Conservation (phyloP, 768 basidiomycete species). For the Naganishia kalamii region DNA sequence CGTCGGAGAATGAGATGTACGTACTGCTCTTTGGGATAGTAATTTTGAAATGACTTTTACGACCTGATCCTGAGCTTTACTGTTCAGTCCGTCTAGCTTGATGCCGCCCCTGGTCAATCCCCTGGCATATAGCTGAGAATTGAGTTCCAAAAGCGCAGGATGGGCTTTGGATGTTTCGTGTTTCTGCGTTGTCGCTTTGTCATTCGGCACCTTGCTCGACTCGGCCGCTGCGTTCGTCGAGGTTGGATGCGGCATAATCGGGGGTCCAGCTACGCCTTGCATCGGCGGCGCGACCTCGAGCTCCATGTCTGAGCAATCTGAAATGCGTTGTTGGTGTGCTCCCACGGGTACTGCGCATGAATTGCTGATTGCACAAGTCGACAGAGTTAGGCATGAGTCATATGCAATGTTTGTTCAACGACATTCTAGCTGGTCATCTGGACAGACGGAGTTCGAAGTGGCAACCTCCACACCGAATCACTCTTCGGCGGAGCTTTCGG, state of each 20-base stretch:
- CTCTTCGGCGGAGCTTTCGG: not conserved
- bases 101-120: constrained; percentile 24
- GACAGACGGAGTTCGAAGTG: no score
- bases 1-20: not conserved
- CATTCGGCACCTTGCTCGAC: not conserved
- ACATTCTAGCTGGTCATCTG: not conserved
- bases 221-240: not conserved
- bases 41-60: constrained; percentile 23
- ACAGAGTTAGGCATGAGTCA: not conserved
- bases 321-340: no score
- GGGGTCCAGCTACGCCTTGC: no score
- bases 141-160: constrained; percentile 22
- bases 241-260: not conserved
- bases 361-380: not conserved
- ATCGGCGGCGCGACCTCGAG: no score
- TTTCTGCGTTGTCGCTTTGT: not conserved
- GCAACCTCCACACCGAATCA: no score
- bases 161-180: not conserved
- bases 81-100: constrained; percentile 23
- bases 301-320: no score
- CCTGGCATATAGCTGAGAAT: constrained; percentile 27
- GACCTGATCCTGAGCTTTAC: constrained; percentile 21
- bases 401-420: not conserved
- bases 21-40: constrained; percentile 27
- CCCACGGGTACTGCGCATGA: no score